phyloP scores from a whole-genome alignment of 2,329 filamentous ascomycete species.

The Apiospora saccharicola region DNA sequence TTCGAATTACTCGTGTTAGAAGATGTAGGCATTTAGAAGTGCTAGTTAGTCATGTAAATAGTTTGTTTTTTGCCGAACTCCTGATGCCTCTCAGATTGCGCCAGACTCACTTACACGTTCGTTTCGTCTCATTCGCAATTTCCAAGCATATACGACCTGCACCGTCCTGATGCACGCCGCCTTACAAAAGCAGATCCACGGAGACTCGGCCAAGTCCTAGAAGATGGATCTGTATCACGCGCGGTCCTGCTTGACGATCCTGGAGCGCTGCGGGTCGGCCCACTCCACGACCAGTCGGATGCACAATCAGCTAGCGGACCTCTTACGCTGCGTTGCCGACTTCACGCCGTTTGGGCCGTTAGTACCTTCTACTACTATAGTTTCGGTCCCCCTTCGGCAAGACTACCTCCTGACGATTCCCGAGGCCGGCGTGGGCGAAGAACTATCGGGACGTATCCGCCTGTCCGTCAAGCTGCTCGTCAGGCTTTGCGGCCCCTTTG shows the following conservation, averaged over 20 bases:
- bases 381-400: background rate
- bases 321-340: background rate
- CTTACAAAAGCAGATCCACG: background rate
- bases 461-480: background rate
- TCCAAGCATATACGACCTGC: conserved; percentile 4
- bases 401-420: background rate
- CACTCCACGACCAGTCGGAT: background rate
- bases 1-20: background rate
- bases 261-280: background rate
- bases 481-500: background rate
- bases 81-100: background rate
- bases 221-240: background rate
- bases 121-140: background rate
- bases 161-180: background rate
- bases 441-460: background rate
- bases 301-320: background rate
- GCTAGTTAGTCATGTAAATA: conserved; percentile 5
- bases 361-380: too few species aligned
- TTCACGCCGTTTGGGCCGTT: background rate
- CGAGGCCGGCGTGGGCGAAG: background rate
- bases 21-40: background rate
- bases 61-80: too few species aligned
- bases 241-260: background rate
- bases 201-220: background rate
- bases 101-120: background rate